A percentile compares a stretch with the other conserved stretches of the same genome.
Conservation (phyloP, 768 basidiomycete species). For the Podaxis sp. region DNA sequence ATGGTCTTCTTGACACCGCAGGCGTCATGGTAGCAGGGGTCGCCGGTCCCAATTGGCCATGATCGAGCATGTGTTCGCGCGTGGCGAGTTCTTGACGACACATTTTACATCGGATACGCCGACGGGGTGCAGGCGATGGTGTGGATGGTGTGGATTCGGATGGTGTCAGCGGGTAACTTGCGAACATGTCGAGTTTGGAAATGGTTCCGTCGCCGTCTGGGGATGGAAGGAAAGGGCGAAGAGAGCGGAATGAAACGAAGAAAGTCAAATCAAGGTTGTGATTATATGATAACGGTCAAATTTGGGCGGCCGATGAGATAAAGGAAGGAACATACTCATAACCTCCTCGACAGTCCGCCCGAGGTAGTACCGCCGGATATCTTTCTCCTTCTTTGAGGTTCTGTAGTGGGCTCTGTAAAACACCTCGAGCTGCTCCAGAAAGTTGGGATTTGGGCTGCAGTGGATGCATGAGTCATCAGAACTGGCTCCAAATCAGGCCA, state of each 20-base stretch:
- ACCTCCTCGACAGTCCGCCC: conserved; percentile 70
- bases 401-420: conserved; percentile 71
- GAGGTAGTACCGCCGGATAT: conserved; percentile 79
- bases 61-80: conserved; percentile 92
- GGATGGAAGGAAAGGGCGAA: conserved; percentile 7
- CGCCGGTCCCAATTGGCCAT: conserved; percentile 70
- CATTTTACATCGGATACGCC: conserved; percentile 87
- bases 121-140: conserved; percentile 34
- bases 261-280: neutral
- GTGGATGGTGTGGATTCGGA: conserved; percentile 57
- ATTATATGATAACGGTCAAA: neutral
- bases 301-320: conserved; percentile 6
- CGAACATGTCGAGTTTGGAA: conserved; percentile 70
- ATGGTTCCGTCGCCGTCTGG: conserved; percentile 71
- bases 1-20: conserved; percentile 35
- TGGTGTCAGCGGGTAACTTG: conserved; percentile 65
- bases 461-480: neutral
- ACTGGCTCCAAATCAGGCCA: neutral
- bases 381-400: conserved; percentile 62
- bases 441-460: conserved; percentile 82
- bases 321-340: conserved; percentile 54
- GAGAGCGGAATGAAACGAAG: neutral
- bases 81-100: conserved; percentile 87
- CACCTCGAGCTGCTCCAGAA: conserved; percentile 74
- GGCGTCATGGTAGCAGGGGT: conserved; percentile 53